phyloP scores from a whole-genome alignment of 352 stramenopile genomes.

The Globisporangium acanthophoron region DNA sequence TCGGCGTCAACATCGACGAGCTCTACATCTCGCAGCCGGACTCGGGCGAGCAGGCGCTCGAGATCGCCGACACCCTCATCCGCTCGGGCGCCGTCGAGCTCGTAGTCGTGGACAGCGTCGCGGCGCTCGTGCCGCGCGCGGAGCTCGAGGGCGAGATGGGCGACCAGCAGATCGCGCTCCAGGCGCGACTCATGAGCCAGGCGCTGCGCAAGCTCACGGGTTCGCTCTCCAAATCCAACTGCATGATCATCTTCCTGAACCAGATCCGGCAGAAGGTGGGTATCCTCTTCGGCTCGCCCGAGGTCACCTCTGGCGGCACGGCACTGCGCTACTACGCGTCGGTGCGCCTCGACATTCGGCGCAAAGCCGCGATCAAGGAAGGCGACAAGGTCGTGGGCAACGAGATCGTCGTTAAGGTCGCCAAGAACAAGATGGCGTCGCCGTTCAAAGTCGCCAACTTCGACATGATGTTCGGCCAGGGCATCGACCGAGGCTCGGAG shows the following conservation, averaged over 20 bases:
- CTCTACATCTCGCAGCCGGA: conserved; percentile 97
- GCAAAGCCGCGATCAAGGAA: conserved; percentile 91
- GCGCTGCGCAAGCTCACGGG: conserved; percentile 96
- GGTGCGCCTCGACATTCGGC: conserved; percentile 94
- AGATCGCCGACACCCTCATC: conserved; percentile 98
- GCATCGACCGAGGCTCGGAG: conserved; percentile 91
- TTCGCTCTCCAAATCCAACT: conserved; percentile 93
- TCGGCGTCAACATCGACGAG: conserved; percentile 94
- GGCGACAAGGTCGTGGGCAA: conserved; percentile 93
- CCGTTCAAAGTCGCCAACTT: conserved; percentile 95
- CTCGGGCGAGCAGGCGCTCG: conserved; percentile 96
- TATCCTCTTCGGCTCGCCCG: conserved; percentile 96
- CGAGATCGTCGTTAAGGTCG: conserved; percentile 96
- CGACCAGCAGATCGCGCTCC: conserved; percentile 96
- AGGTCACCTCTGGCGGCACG: conserved; percentile 93
- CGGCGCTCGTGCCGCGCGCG: conserved; percentile 94
- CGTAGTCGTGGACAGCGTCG: conserved; percentile 97
- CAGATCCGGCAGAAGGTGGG: conserved; percentile 97
- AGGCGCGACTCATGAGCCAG: conserved; percentile 97
- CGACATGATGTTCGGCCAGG: conserved; percentile 97
- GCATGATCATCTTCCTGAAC: conserved; percentile 98
- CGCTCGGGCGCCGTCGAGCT: conserved; percentile 95
- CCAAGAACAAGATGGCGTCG: conserved; percentile 98
- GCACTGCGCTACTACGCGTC: conserved; percentile 85
- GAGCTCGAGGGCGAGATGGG: conserved; percentile 94